Evolutionary conservation across 108 stramenopile species (phyloP).

Genomic region (Discostella pseudostelligera): DNA sequence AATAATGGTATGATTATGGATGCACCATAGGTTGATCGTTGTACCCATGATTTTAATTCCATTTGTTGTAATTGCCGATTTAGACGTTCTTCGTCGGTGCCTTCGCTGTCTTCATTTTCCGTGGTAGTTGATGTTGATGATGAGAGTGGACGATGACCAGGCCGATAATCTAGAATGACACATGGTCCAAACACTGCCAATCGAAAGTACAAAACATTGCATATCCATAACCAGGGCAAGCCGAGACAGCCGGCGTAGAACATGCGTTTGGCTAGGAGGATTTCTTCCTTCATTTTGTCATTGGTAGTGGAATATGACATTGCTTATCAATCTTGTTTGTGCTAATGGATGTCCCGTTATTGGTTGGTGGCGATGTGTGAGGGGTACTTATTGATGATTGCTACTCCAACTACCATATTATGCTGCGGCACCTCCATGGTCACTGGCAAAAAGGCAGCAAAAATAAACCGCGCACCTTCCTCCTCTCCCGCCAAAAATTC

Average conservation of each 20-base stretch:
- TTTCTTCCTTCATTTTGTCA: slow-evolving; percentile 39
- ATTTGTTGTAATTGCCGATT: slow-evolving; percentile 14
- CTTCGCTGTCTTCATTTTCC: not conserved
- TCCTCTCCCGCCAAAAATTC: too few relatives aligned
- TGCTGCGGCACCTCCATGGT: too few relatives aligned
- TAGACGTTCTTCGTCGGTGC: slow-evolving; percentile 7
- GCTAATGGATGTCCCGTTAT: too few relatives aligned
- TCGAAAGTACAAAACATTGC: slow-evolving; percentile 64
- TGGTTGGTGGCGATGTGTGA: too few relatives aligned
- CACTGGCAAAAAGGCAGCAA: too few relatives aligned
- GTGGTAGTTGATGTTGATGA: too few relatives aligned
- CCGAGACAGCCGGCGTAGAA: slow-evolving; percentile 75
- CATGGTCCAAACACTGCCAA: slow-evolving; percentile 35
- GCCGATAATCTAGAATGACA: slow-evolving; percentile 42
- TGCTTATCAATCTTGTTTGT: too few relatives aligned
- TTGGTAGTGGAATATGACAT: not conserved
- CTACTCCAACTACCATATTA: too few relatives aligned
- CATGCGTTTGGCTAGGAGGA: slow-evolving; percentile 57
- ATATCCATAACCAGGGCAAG: slow-evolving; percentile 88
- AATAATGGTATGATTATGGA: slow-evolving; percentile 48
- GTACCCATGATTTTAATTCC: slow-evolving; percentile 62
- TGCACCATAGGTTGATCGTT: slow-evolving; percentile 55
- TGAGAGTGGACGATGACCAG: slow-evolving; percentile 12
- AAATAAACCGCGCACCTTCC: too few relatives aligned
- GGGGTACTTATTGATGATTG: too few relatives aligned